A percentile compares a stretch with the other conserved stretches of the same genome.
These are phyloP conservation scores for Xylona heveae DNA, from an alignment of 495 filamentous ascomycete genomes.

Conservation along the genomic window DNA sequence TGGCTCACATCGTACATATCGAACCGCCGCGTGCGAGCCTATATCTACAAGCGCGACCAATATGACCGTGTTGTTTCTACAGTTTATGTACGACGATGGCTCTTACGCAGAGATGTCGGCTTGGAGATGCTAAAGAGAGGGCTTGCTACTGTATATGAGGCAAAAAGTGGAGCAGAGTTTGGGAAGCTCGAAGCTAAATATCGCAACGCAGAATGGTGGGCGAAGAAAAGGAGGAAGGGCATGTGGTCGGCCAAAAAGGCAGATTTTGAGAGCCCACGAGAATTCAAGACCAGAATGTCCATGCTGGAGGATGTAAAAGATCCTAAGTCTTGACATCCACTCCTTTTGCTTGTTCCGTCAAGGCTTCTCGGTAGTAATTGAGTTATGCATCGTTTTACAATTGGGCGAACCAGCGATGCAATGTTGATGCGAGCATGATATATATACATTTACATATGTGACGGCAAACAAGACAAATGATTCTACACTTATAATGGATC, in stretches of 20 bases:
- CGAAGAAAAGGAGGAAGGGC: slow-evolving; percentile 44
- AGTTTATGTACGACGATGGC: slow-evolving; percentile 42
- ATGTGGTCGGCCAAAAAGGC: slow-evolving; percentile 47
- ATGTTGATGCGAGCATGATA: too few relatives aligned
- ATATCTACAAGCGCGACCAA: slow-evolving; percentile 67
- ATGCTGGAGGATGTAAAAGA: slow-evolving; percentile 13
- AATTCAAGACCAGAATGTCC: slow-evolving; percentile 56
- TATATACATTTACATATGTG: too few relatives aligned
- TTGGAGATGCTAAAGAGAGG: slow-evolving; percentile 71
- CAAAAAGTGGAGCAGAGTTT: slow-evolving; percentile 72
- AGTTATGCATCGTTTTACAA: too few relatives aligned
- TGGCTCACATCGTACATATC: slow-evolving; percentile 61
- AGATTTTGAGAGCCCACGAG: slow-evolving; percentile 56
- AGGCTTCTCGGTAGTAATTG: too few relatives aligned
- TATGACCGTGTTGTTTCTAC: slow-evolving; percentile 80
- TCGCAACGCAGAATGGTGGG: slow-evolving; percentile 44
- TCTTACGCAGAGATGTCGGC: slow-evolving; percentile 58
- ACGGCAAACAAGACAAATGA: too few relatives aligned
- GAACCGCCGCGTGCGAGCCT: slow-evolving; percentile 51
- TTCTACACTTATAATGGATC: too few relatives aligned
- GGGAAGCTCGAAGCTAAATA: slow-evolving; percentile 47
- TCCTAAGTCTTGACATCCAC: too few relatives aligned
- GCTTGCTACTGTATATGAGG: slow-evolving; percentile 79
- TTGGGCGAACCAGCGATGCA: too few relatives aligned
- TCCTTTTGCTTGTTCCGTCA: too few relatives aligned